These are phyloP conservation scores for Paecilomyces formosus DNA, from an alignment of 2,329 filamentous ascomycete genomes.

Conservation along the genomic window DNA sequence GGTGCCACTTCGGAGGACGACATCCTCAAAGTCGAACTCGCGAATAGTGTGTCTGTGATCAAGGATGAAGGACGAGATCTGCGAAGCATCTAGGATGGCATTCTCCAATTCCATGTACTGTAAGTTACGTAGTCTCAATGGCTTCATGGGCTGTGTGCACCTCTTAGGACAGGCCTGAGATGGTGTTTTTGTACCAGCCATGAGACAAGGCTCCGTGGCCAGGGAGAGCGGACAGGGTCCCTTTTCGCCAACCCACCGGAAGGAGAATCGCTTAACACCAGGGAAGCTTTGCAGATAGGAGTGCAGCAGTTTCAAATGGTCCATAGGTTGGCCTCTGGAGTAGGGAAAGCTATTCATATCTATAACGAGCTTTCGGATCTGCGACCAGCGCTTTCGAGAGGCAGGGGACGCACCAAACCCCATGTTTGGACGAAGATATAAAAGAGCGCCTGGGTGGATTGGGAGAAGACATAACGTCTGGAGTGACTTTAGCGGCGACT, in stretches of 20 bases:
- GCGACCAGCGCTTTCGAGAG: slow-evolving; percentile 65
- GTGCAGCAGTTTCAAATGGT: slow-evolving; percentile 72
- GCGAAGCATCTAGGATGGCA: slow-evolving; percentile 60
- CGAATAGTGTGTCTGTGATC: slow-evolving; percentile 60
- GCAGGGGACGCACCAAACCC: slow-evolving; percentile 69
- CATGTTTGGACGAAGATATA: slow-evolving; percentile 67
- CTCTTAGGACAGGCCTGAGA: slow-evolving; percentile 17
- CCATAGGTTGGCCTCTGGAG: slow-evolving; percentile 55
- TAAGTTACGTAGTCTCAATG: slow-evolving; percentile 60
- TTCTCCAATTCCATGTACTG: slow-evolving; percentile 66
- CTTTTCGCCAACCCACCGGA: slow-evolving; percentile 67
- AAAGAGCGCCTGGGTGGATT: slow-evolving; percentile 67
- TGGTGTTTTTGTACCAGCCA: slow-evolving; percentile 44
- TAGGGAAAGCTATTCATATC: slow-evolving; percentile 59
- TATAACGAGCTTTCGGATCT: slow-evolving; percentile 67
- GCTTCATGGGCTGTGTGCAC: slow-evolving; percentile 40
- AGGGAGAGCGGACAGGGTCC: slow-evolving; percentile 69
- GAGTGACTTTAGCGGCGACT: slow-evolving; percentile 58
- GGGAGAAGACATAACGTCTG: slow-evolving; percentile 63
- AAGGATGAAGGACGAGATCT: slow-evolving; percentile 62
- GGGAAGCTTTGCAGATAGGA: slow-evolving; percentile 68
- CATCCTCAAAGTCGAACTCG: slow-evolving; percentile 75
- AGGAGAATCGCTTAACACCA: slow-evolving; percentile 61
- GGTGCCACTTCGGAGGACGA: slow-evolving; percentile 60
- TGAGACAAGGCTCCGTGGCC: slow-evolving; percentile 58